Conservation (phyloP, 257 asterid genomes). For the Linaria vulgaris region DNA sequence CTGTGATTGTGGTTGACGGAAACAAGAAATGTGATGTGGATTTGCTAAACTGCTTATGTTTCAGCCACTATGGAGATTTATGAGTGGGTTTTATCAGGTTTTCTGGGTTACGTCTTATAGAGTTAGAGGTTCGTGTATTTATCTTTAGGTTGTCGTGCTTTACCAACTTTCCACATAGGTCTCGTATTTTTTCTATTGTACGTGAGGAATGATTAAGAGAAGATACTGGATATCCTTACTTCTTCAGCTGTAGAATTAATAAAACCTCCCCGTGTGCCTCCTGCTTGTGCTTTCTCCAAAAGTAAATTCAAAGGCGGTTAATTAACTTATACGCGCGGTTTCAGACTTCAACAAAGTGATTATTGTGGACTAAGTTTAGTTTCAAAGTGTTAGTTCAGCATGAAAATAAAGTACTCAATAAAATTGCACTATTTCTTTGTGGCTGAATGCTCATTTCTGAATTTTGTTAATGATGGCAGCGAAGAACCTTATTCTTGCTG, state of each 20-base stretch:
- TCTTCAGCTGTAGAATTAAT: neutral
- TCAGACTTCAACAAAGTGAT: neutral
- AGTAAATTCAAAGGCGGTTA: too few relatives aligned
- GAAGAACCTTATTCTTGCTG: slow-evolving; percentile 89
- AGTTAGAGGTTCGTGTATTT: neutral
- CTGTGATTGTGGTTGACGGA: slow-evolving; percentile 1
- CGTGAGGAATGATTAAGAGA: neutral
- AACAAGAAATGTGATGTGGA: neutral
- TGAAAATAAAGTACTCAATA: slow-evolving; percentile 15
- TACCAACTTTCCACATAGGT: too few relatives aligned
- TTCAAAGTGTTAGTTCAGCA: neutral
- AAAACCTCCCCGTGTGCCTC: neutral
- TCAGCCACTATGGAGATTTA: slow-evolving; percentile 6
- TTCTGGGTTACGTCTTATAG: slow-evolving; percentile 2
- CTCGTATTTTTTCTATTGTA: neutral
- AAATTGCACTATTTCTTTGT: neutral
- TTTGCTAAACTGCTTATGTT: neutral
- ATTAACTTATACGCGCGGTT: neutral
- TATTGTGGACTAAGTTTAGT: slow-evolving; percentile 13
- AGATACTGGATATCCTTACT: neutral
- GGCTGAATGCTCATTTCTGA: slow-evolving; percentile 12
- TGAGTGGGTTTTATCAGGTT: slow-evolving; percentile 1
- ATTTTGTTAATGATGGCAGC: slow-evolving; percentile 53
- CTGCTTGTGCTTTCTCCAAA: too few relatives aligned
- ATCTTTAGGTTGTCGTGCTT: too few relatives aligned